Evolutionary conservation across 1,284 basidiomycete species (phyloP).

Genomic region (Tilletia caries): DNA sequence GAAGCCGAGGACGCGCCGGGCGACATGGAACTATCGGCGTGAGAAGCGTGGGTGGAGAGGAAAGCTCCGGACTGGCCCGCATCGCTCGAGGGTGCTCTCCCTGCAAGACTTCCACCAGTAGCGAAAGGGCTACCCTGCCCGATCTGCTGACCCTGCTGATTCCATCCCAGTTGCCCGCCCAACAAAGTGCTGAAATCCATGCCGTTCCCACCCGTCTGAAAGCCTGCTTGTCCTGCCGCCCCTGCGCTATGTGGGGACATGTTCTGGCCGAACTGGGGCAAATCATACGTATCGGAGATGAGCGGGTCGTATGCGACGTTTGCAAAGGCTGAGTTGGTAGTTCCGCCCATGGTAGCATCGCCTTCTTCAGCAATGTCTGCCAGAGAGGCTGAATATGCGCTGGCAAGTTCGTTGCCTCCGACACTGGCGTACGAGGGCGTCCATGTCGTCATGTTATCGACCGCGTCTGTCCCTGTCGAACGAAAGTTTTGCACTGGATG

Average conservation of each 20-base stretch:
- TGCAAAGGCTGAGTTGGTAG: neutral
- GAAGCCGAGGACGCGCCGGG: neutral
- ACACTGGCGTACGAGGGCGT: conserved; percentile 7
- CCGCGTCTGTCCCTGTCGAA: neutral
- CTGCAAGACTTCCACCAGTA: neutral
- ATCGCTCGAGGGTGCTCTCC: neutral
- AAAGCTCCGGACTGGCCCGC: neutral
- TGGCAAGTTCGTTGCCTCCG: neutral
- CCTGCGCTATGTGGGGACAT: neutral
- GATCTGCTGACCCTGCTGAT: neutral
- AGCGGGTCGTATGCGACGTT: conserved; percentile 4
- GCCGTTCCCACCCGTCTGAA: neutral
- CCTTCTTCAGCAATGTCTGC: conserved; percentile 8
- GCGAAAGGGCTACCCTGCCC: neutral
- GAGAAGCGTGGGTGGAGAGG: neutral
- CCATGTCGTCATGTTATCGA: neutral
- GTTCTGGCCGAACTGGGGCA: neutral
- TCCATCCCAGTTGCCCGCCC: neutral
- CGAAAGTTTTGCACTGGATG: neutral
- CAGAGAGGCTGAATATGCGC: conserved; percentile 2
- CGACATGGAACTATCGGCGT: conserved; percentile 2
- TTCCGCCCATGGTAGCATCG: neutral
- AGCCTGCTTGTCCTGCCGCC: neutral
- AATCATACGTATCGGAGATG: conserved; percentile 7
- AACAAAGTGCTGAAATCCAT: neutral